phyloP scores from a whole-genome alignment of 2,329 filamentous ascomycete genomes.

The Paracoccidioides brasiliensis region DNA sequence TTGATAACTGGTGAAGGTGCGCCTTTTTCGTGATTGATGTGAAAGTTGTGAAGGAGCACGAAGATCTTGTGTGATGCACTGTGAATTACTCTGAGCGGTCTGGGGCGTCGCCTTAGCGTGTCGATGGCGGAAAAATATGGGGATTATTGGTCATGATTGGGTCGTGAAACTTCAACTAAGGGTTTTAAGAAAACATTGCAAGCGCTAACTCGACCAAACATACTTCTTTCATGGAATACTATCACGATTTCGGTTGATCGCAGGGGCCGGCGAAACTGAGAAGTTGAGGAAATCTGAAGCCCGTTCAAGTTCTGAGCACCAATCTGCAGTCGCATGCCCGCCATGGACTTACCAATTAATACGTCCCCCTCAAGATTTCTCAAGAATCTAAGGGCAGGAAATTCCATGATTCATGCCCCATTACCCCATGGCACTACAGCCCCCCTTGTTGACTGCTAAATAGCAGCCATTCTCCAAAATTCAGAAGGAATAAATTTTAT shows the following conservation, averaged over 20 bases:
- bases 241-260: not conserved
- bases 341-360: not conserved
- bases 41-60: not conserved
- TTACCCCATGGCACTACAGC: not conserved
- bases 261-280: not conserved
- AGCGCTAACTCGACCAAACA: constrained; percentile 2
- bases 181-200: not conserved
- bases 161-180: not conserved
- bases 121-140: not conserved
- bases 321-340: not conserved
- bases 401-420: not conserved
- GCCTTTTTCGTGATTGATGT: not conserved
- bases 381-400: not conserved
- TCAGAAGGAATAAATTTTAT: no score
- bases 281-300: not conserved
- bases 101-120: not conserved
- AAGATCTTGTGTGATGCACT: not conserved
- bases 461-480: not conserved
- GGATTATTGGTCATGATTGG: not conserved
- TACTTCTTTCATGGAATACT: not conserved
- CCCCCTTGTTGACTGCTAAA: not conserved
- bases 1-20: not conserved
- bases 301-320: not conserved
- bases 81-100: not conserved
- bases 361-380: not conserved